phyloP scores from a whole-genome alignment of 2,329 filamentous ascomycete species.

The Apiospora malaysiana region DNA sequence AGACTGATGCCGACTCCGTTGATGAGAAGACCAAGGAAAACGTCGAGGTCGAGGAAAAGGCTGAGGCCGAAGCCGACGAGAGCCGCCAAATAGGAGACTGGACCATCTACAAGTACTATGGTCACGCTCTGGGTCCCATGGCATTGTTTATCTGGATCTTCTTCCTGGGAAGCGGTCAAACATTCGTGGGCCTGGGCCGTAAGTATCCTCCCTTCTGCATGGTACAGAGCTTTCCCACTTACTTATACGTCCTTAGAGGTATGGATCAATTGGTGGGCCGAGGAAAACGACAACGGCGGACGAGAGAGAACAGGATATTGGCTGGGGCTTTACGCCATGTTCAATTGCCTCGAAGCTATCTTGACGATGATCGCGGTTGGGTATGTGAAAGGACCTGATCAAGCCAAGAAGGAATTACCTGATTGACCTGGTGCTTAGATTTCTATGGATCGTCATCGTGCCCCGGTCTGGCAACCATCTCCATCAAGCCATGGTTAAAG shows the following conservation, averaged over 20 bases:
- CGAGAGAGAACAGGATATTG: constrained; percentile 21
- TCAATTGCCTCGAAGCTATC: constrained; percentile 20
- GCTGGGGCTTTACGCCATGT: constrained; percentile 22
- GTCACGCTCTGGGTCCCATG: constrained; percentile 19
- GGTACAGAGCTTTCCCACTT: no score
- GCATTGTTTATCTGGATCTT: constrained; percentile 8
- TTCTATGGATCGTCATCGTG: not conserved
- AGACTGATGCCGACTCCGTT: not conserved
- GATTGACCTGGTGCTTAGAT: not conserved
- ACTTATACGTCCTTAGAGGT: constrained; percentile 26
- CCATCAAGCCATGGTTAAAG: constrained; percentile 20
- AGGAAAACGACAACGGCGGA: constrained; percentile 19
- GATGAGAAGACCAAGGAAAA: constrained; percentile 5
- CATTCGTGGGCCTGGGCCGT: constrained; percentile 23
- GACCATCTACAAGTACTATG: constrained; percentile 25
- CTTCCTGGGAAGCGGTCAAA: constrained; percentile 3
- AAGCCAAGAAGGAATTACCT: not conserved
- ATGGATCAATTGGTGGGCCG: constrained; percentile 37
- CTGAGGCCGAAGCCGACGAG: constrained; percentile 10
- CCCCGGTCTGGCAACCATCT: constrained; percentile 19
- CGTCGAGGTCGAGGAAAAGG: not conserved
- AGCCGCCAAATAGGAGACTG: constrained; percentile 24
- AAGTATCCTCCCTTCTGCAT: constrained; percentile 13
- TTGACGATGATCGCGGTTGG: constrained; percentile 13
- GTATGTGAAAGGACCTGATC: constrained; percentile 4